Percentiles rank a stretch among this genome's conserved stretches.
Conservation (phyloP, 345 rosid genomes). For the Eucalyptus guilfoylei region DNA sequence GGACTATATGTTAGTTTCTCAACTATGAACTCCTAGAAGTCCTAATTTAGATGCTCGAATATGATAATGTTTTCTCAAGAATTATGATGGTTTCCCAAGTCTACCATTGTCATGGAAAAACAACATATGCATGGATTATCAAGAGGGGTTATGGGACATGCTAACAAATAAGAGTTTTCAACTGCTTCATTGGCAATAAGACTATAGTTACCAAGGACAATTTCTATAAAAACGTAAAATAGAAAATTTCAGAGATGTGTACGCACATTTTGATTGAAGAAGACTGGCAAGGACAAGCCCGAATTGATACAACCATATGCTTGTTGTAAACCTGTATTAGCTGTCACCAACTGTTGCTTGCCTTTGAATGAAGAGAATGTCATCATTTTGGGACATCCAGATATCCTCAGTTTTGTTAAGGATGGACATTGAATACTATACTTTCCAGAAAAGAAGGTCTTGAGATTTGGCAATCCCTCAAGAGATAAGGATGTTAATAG, state of each 20-base stretch:
- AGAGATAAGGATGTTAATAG: rapidly evolving
- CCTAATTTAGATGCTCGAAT: background rate
- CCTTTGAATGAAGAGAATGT: rapidly evolving
- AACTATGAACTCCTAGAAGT: background rate
- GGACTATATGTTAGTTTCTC: rapidly evolving
- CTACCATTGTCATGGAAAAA: rapidly evolving
- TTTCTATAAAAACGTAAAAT: background rate
- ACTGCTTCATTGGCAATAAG: rapidly evolving
- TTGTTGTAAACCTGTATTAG: rapidly evolving
- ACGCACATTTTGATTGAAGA: background rate
- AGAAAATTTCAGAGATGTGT: rapidly evolving
- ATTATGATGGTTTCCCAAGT: background rate
- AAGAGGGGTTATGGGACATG: rapidly evolving
- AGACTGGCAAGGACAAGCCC: rapidly evolving
- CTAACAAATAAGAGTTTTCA: rapidly evolving
- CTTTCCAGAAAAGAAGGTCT: rapidly evolving
- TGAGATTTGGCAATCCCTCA: rapidly evolving
- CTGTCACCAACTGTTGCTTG: rapidly evolving
- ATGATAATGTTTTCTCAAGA: rapidly evolving
- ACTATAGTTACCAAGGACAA: rapidly evolving
- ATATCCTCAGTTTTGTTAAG: background rate
- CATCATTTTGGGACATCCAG: background rate
- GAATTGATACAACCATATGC: rapidly evolving
- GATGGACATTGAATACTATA: rapidly evolving
- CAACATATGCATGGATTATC: background rate